Evolutionary conservation across 164 flowering plant species (phyloP).

Genomic region (Nymphaea thermarum): DNA sequence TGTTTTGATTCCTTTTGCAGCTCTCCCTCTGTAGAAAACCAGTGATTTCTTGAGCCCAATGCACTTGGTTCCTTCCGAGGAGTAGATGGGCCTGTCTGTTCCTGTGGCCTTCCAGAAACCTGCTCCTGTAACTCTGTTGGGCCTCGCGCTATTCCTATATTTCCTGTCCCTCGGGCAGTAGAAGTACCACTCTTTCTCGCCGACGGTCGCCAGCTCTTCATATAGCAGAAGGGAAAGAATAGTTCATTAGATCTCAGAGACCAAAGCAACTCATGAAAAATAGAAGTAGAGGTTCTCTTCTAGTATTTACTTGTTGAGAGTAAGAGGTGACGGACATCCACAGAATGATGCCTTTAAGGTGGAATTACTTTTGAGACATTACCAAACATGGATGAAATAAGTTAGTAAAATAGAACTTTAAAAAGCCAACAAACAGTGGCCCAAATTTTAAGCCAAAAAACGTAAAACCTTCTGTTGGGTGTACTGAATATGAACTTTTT

Average conservation of each 20-base stretch:
- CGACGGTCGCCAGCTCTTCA: constrained; percentile 58
- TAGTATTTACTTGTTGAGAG: too few relatives aligned
- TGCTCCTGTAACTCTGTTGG: constrained; percentile 84
- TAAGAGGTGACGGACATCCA: too few relatives aligned
- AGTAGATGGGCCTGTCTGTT: constrained; percentile 84
- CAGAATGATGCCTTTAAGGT: too few relatives aligned
- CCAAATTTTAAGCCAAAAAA: too few relatives aligned
- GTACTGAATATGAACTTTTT: too few relatives aligned
- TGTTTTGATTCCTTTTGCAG: constrained; percentile 89
- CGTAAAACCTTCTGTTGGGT: too few relatives aligned
- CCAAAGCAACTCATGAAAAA: constrained; percentile 2
- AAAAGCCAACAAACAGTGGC: too few relatives aligned
- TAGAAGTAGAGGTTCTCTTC: not conserved
- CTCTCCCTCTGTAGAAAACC: constrained; percentile 91
- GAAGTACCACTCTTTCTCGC: constrained; percentile 97
- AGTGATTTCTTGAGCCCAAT: constrained; percentile 95
- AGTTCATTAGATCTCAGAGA: not conserved
- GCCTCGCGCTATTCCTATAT: constrained; percentile 83
- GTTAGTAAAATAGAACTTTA: too few relatives aligned
- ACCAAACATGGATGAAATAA: too few relatives aligned
- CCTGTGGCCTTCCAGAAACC: constrained; percentile 99
- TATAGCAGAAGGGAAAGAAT: constrained; percentile 2
- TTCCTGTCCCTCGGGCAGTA: constrained; percentile 93
- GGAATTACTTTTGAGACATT: too few relatives aligned
- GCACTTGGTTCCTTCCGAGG: constrained; percentile 71